Conservation (phyloP, 257 asterid genomes). For the Anisodus acutangulus region DNA sequence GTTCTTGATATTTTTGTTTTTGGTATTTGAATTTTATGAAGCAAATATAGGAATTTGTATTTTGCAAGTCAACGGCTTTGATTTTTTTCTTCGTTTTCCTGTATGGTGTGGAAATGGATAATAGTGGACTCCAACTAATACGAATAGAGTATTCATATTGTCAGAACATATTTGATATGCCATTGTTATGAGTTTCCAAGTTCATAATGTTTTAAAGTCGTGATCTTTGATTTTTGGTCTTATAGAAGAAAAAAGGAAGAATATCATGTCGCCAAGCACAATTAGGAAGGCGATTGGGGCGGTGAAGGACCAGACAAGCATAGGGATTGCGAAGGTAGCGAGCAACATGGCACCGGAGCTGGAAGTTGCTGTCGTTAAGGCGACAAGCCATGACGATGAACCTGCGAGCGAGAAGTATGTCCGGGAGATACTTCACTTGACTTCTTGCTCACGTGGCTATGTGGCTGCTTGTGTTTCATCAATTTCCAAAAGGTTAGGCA, state of each 20-base stretch:
- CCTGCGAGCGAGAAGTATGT: conserved; percentile 77
- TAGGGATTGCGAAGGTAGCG: conserved; percentile 74
- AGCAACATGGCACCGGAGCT: conserved; percentile 83
- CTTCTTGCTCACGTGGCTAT: conserved; percentile 66
- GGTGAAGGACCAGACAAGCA: conserved; percentile 84
- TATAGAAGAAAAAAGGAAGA: conserved; percentile 17
- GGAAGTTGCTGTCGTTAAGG: conserved; percentile 77
- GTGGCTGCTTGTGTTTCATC: conserved; percentile 65
- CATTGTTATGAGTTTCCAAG: not conserved
- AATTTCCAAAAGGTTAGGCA: conserved; percentile 63
- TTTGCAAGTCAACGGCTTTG: conserved; percentile 5
- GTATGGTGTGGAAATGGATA: not conserved
- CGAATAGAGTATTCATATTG: not conserved
- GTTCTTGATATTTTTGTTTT: not conserved
- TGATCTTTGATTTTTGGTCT: conserved; percentile 16
- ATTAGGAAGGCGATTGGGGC: conserved; percentile 84
- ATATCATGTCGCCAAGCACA: conserved; percentile 70
- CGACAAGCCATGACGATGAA: conserved; percentile 83
- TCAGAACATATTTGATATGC: not conserved
- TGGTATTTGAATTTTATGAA: not conserved
- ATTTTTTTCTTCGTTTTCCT: not conserved
- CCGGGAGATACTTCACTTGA: conserved; percentile 63
- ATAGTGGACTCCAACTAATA: not conserved
- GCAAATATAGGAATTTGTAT: not conserved
- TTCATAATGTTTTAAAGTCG: conserved; percentile 16